Percentiles rank a stretch among this genome's conserved stretches.
Evolutionary conservation across 805 yeast genomes (phyloP).

Genomic region (Wickerhamomyces queroliae): DNA sequence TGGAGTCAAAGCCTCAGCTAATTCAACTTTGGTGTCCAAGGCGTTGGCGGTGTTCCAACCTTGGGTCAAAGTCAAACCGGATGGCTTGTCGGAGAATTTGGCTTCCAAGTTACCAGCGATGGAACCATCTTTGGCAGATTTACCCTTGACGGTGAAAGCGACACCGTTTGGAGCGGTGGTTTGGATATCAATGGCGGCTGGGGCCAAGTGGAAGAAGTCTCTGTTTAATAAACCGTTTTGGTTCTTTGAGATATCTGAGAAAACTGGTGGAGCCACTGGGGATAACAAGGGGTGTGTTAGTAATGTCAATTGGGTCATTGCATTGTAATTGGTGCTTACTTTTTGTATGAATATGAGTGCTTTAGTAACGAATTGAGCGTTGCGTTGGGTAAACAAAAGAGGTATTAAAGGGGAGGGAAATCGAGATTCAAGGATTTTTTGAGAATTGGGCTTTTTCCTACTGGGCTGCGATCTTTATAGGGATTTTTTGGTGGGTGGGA

Average conservation of each 20-base stretch:
- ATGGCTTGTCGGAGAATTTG: conserved; percentile 85
- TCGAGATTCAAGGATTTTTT: background rate
- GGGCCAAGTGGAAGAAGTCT: conserved; percentile 90
- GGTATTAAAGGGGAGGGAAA: background rate
- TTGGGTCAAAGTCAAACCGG: conserved; percentile 92
- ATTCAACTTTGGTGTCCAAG: conserved; percentile 88
- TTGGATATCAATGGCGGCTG: conserved; percentile 84
- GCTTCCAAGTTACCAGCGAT: conserved; percentile 88
- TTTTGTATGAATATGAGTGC: background rate
- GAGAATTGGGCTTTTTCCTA: no score
- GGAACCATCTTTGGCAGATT: conserved; percentile 71
- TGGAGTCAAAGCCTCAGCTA: conserved; percentile 86
- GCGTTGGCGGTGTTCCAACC: conserved; percentile 96
- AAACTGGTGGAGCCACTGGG: conserved; percentile 78
- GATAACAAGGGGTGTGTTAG: conserved; percentile 9
- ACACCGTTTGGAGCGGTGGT: conserved; percentile 97
- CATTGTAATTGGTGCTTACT: background rate
- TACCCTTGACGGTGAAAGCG: conserved; percentile 89
- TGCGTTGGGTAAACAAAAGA: background rate
- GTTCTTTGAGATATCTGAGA: conserved; percentile 88
- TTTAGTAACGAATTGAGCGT: background rate
- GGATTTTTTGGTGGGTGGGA: conserved; percentile 3
- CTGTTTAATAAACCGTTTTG: conserved; percentile 83
- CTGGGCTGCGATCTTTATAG: no score
- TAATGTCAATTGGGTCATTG: background rate